phyloP scores from a whole-genome alignment of 331 rosid species.

The Malus hybrid region DNA sequence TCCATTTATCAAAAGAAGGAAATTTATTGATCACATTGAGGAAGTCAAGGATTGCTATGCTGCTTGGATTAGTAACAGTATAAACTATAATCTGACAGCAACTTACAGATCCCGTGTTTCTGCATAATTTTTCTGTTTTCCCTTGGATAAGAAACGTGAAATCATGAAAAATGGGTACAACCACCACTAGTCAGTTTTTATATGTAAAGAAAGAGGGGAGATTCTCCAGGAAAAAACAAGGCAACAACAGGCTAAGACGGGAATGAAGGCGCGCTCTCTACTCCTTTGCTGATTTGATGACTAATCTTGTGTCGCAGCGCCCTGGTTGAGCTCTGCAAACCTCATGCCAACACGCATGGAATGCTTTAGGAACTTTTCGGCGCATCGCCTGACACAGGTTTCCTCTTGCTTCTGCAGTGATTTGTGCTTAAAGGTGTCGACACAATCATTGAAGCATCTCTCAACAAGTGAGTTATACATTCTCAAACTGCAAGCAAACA shows the following conservation, averaged over 20 bases:
- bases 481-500: conserved; percentile 50
- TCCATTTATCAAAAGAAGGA: neutral
- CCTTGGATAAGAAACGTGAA: neutral
- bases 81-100: neutral
- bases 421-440: conserved; percentile 84
- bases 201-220: neutral
- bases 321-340: conserved; percentile 95
- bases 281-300: no score
- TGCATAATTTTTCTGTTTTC: neutral
- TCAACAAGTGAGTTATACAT: conserved; percentile 89
- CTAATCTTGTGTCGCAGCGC: conserved; percentile 86
- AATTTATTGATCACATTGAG: no score
- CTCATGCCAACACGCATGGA: conserved; percentile 94
- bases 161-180: neutral
- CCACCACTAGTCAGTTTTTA: neutral
- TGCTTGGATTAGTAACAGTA: neutral
- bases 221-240: neutral
- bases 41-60: neutral
- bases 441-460: conserved; percentile 84
- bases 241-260: neutral
- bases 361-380: conserved; percentile 89
- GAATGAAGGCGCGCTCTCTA: neutral
- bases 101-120: neutral
- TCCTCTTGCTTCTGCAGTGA: conserved; percentile 94
- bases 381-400: conserved; percentile 75